These are phyloP conservation scores for Penicillium macrosclerotiorum DNA, from an alignment of 495 filamentous ascomycete species.

Conservation along the genomic window DNA sequence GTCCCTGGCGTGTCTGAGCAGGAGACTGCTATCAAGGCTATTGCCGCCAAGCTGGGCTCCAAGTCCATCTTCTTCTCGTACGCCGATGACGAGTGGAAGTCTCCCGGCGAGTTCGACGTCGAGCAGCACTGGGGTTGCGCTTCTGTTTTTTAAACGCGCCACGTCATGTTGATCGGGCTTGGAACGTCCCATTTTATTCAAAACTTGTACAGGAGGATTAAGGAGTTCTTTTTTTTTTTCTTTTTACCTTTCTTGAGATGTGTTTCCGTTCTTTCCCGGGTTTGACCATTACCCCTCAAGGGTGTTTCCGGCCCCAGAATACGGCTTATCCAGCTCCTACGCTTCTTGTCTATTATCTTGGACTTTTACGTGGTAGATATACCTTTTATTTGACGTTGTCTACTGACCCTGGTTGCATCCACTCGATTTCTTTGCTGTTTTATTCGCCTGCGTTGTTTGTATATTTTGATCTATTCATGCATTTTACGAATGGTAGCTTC, in stretches of 20 bases:
- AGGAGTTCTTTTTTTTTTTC: slow-evolving; percentile 25
- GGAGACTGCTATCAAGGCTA: slow-evolving; percentile 63
- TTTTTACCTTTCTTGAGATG: slow-evolving; percentile 8
- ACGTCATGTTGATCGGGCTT: slow-evolving; percentile 16
- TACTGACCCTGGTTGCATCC: slow-evolving; percentile 34
- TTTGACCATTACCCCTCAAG: neutral
- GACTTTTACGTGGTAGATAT: slow-evolving; percentile 38
- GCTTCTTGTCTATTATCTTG: slow-evolving; percentile 31
- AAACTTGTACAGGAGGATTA: slow-evolving; percentile 35
- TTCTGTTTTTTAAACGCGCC: slow-evolving; percentile 44
- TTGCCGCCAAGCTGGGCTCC: slow-evolving; percentile 54
- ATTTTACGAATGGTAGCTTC: slow-evolving; percentile 10
- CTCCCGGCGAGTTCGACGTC: slow-evolving; percentile 61
- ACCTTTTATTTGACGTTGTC: slow-evolving; percentile 36
- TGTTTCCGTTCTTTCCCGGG: neutral
- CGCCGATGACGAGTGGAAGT: slow-evolving; percentile 81
- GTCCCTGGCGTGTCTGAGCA: slow-evolving; percentile 67
- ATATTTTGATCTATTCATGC: slow-evolving; percentile 32
- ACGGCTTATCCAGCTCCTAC: slow-evolving; percentile 3
- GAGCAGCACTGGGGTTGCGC: slow-evolving; percentile 78
- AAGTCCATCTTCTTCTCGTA: slow-evolving; percentile 77
- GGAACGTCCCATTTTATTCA: slow-evolving; percentile 17
- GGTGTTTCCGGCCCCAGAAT: too few species aligned
- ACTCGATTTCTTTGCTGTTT: slow-evolving; percentile 26
- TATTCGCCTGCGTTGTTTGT: slow-evolving; percentile 20